Evolutionary conservation across 1,139 yeast genomes (phyloP), one percentile per base, ranked within the genome.

Genomic region (Blastobotrys ciferrii): DNA sequence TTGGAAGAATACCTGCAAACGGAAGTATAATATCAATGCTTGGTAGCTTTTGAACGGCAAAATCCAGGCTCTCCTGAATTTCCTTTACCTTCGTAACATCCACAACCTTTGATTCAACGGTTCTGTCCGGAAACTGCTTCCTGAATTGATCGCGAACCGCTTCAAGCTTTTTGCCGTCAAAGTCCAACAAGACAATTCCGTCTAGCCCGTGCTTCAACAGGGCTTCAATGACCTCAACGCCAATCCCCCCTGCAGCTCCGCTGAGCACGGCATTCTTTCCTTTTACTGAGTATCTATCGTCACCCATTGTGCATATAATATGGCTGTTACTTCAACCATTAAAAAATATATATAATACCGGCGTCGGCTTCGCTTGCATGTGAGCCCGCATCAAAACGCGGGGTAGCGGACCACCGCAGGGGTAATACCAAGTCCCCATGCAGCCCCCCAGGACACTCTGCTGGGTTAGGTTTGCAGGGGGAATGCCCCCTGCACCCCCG

Each of bases 181-280:
- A 9, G 23, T 49, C 52, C 6, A 49, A 11, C 23, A 49, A 32
- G 28, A 46, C 11, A 11, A 49, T 45, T 1, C 50, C 52, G 2
- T 30, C 44, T 2, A 45, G 42, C 2, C 48, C 51, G 30, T 48
- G 46, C 33, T 48, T 48, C 13, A 48, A 36, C 6, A 48, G 37
- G 15, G 48, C 43, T 14, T 32, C 19, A 9, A 48, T 37, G 7
- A 46, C 35, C 18, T 45, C 48, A 11, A 45, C 19, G 4, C 47
- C 51, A n/a, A 48, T 2, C 3, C 51, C 51, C 3, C 47, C 36
- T 2, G 49, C 47, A 6, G 46, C 51, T 17, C 51, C 51, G 15
- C 48, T 48, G 37, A 48, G 25, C 3, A 33, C 19, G 15, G 38
- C 38, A 5, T 15, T 15, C 12, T 33, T 33, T 5, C 38, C 38